These are phyloP conservation scores for Tuber umbilicatum DNA, from an alignment of 495 filamentous ascomycete species.

Conservation along the genomic window DNA sequence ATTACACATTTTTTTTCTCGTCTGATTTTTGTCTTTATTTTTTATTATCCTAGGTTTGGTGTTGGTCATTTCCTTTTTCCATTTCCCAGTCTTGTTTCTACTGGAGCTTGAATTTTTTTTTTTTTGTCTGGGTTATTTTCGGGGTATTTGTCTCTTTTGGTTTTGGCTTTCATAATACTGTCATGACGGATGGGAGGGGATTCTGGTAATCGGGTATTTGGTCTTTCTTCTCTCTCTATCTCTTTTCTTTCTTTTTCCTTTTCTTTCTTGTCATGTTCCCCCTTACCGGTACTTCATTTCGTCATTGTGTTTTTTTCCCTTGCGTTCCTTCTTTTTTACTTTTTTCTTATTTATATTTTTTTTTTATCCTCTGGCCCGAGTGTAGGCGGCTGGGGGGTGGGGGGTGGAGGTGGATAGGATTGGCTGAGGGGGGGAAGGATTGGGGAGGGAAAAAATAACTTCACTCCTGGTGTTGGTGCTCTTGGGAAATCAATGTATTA, in stretches of 20 bases:
- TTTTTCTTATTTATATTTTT: not conserved
- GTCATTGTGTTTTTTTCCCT: not conserved
- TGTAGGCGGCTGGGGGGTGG: not conserved
- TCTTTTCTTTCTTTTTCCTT: not conserved
- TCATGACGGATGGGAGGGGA: constrained; percentile 3
- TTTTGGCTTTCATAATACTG: not conserved
- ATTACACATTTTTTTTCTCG: not conserved
- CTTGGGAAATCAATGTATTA: constrained; percentile 1
- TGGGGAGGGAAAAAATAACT: not conserved
- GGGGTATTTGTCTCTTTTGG: not conserved
- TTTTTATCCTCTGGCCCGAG: not conserved
- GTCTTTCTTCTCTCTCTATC: not conserved
- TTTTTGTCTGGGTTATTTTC: constrained; percentile 18
- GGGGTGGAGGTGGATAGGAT: no score
- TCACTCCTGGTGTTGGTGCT: not conserved
- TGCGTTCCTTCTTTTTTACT: not conserved
- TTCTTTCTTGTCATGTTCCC: not conserved
- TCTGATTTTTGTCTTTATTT: not conserved
- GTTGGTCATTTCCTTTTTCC: constrained; percentile 6
- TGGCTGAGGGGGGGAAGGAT: not conserved
- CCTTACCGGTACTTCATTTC: not conserved
- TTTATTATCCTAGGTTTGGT: constrained; percentile 8
- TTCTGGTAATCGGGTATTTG: constrained; percentile 4
- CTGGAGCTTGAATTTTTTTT: not conserved
- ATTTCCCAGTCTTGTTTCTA: constrained; percentile 14